Conservation (phyloP, 495 filamentous ascomycete genomes). For the Parathielavia appendiculata region DNA sequence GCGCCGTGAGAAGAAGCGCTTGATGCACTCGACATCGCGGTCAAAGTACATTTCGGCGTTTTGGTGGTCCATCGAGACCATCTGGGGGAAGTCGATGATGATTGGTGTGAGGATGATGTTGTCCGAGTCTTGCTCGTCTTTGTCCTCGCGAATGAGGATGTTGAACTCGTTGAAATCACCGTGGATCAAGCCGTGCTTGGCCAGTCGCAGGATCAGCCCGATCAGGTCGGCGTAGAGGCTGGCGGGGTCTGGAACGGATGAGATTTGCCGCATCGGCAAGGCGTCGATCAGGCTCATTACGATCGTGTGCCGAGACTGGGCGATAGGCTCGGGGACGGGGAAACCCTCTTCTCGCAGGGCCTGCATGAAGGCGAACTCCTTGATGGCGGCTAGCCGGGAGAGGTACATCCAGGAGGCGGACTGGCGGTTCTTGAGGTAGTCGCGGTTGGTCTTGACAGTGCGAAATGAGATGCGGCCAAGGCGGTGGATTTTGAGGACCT, state of each 20-base stretch:
- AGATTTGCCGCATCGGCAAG: slow-evolving; percentile 81
- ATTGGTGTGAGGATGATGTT: slow-evolving; percentile 55
- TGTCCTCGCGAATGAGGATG: slow-evolving; percentile 78
- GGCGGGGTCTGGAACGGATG: slow-evolving; percentile 71
- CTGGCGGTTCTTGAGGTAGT: slow-evolving; percentile 81
- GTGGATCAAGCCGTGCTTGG: slow-evolving; percentile 87
- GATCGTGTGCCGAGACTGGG: slow-evolving; percentile 86
- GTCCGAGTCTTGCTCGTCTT: slow-evolving; percentile 28
- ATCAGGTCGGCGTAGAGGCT: slow-evolving; percentile 83
- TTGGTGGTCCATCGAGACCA: slow-evolving; percentile 88
- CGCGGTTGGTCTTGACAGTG: slow-evolving; percentile 88
- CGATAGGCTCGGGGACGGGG: slow-evolving; percentile 78
- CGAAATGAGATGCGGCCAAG: slow-evolving; percentile 96
- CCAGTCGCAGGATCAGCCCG: slow-evolving; percentile 75
- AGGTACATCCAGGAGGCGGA: slow-evolving; percentile 94
- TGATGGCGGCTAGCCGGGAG: slow-evolving; percentile 81
- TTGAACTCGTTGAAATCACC: slow-evolving; percentile 99
- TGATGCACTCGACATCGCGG: slow-evolving; percentile 89
- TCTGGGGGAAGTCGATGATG: slow-evolving; percentile 97
- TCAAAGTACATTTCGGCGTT: slow-evolving; percentile 97
- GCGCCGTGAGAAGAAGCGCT: slow-evolving; percentile 80
- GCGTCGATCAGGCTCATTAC: slow-evolving; percentile 90
- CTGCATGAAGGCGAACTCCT: slow-evolving; percentile 90
- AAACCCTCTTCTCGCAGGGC: slow-evolving; percentile 77
- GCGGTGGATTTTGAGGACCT: slow-evolving; percentile 83